Base-by-base conservation (phyloP, 2,329 filamentous ascomycete species). In the Colletotrichum viniferum region DNA sequence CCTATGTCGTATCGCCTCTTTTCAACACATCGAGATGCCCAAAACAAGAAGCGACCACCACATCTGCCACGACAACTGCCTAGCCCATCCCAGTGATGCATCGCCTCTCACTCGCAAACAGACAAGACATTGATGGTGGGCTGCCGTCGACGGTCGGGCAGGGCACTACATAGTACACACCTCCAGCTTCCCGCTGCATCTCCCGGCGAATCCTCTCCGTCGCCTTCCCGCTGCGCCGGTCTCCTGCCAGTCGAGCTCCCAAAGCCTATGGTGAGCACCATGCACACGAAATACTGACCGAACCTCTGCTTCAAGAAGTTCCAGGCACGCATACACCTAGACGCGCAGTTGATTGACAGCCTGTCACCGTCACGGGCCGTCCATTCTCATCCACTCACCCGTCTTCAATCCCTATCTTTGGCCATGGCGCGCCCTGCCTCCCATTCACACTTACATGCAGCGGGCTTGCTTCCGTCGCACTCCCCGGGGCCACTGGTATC, bases 401-500 rank as follows among this genome's bases (percentile, higher is more conserved):
- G 32, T 48, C 73, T 24, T 43, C 69, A 68, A 75, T 71, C 32
- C 69, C 32, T 63, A 71, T 71, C 61, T 60, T 48, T 36, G 48
- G 55, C 34, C 21, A 14, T 34, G n/a, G n/a, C 21, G 34, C 26
- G 14, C 12, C 36, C 24, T 38, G 28, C 68, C 24, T 24, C 24
- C 7, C 26, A 30, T 4, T 7, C 56, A 13, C 65, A 48, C 61
- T 71, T 24, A 66, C 67, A 61, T 74, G 52, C 60, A 69, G 38
- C 21, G 32, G 14, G 66, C 67, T 58, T 65, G 72, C 72, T 71
- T 74, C 72, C 72, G 68, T 61, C 28, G 36, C 38, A 4, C 55
- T 71, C 72, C 72, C 72, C 72, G 61, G 61, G 30, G 55, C 68
- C 72, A 74, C 61, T 43, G 67, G 71, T n/a, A 52, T 66, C 30